A percentile compares a stretch with the other conserved stretches of the same genome.
phyloP scores from a whole-genome alignment of 1,284 basidiomycete genomes.

The Moniliella sp. region DNA sequence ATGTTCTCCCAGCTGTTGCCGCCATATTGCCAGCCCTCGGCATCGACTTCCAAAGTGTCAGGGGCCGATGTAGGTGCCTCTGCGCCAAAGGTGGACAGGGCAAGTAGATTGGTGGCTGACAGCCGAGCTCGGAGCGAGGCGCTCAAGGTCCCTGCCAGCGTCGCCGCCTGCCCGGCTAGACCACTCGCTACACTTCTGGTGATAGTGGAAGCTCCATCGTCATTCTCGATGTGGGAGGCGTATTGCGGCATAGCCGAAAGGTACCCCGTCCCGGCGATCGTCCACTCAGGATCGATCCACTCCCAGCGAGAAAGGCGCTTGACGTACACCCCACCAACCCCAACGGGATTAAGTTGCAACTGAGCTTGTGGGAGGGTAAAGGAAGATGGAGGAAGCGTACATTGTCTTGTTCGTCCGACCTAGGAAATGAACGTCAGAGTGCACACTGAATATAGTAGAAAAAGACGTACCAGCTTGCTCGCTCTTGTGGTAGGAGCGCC shows the following conservation, averaged over 20 bases:
- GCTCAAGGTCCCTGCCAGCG: too few relatives aligned
- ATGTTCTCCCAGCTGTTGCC: constrained; percentile 84
- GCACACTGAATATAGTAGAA: background rate
- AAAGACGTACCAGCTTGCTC: constrained; percentile 56
- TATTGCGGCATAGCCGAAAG: constrained; percentile 4
- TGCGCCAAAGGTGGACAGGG: too few relatives aligned
- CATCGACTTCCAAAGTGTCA: constrained; percentile 47
- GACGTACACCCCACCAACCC: constrained; percentile 12
- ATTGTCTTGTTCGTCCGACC: constrained; percentile 33
- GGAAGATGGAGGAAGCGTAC: constrained; percentile 39
- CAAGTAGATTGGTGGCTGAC: too few relatives aligned
- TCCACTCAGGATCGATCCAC: constrained; percentile 37
- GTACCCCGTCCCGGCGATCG: constrained; percentile 22
- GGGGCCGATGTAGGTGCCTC: too few relatives aligned
- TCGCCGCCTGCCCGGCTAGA: too few relatives aligned
- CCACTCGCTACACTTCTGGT: too few relatives aligned
- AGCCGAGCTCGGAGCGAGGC: too few relatives aligned
- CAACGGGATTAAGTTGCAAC: constrained; percentile 17
- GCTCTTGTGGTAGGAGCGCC: constrained; percentile 65
- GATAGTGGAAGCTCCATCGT: too few relatives aligned
- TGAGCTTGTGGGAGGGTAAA: constrained; percentile 39
- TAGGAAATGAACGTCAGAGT: constrained; percentile 1
- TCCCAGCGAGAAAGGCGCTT: constrained; percentile 33
- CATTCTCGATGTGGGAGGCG: too few relatives aligned
- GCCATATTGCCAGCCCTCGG: constrained; percentile 76